phyloP scores from a whole-genome alignment of 2,329 filamentous ascomycete species.

The Ophiostoma ips region DNA sequence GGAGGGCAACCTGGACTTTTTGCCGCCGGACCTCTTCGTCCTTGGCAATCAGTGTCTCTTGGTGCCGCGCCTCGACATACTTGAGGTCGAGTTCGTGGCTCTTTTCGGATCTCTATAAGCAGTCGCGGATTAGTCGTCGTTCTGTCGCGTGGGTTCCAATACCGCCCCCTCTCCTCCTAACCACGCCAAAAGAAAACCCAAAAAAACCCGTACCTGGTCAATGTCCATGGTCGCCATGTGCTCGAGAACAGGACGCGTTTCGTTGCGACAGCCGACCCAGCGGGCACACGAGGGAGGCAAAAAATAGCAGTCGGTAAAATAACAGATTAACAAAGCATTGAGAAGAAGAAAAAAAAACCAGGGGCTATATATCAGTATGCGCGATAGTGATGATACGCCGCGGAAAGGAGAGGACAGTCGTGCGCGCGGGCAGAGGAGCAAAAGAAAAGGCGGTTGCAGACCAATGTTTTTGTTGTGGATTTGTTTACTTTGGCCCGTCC shows the following conservation, averaged over 20 bases:
- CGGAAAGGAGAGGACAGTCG: neutral
- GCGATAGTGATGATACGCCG: no score
- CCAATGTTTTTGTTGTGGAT: conserved; percentile 7
- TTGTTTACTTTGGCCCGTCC: conserved; percentile 15
- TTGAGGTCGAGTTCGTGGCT: conserved; percentile 51
- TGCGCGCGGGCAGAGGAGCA: no score
- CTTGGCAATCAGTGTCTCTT: conserved; percentile 54
- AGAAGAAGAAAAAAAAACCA: no score
- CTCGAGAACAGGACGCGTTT: neutral
- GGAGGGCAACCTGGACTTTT: conserved; percentile 53
- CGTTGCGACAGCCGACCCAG: no score
- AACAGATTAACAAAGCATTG: no score
- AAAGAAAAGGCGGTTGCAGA: neutral
- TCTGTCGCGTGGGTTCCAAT: no score
- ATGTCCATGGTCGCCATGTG: conserved; percentile 5
- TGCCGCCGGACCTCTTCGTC: conserved; percentile 62
- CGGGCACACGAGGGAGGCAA: no score
- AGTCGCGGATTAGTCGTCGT: neutral
- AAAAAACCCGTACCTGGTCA: neutral
- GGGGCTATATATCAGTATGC: no score
- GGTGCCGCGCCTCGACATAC: conserved; percentile 51
- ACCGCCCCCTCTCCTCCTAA: no score
- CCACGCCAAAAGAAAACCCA: no score
- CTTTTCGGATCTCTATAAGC: conserved; percentile 27
- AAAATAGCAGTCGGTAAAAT: no score